These are phyloP conservation scores for Fragosphaeria purpurea DNA, from an alignment of 2,329 filamentous ascomycete species.

Conservation along the genomic window DNA sequence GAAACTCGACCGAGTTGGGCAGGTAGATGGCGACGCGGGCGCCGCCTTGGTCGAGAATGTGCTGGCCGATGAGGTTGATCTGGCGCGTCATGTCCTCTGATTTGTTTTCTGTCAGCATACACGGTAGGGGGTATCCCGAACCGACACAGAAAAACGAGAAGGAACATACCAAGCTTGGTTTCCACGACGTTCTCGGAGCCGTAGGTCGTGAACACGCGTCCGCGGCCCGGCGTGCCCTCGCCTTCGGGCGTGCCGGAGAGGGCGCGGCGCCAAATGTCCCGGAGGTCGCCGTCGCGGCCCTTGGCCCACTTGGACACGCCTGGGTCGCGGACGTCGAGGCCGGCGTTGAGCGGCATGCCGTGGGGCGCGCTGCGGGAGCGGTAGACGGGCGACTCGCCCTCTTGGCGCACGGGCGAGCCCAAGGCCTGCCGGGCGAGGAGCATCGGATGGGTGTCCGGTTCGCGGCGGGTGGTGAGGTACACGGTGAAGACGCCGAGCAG, in stretches of 20 bases:
- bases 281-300: constrained; percentile 78
- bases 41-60: constrained; percentile 60
- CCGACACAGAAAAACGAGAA: not conserved
- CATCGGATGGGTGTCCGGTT: constrained; percentile 87
- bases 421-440: constrained; percentile 77
- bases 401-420: constrained; percentile 67
- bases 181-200: constrained; percentile 67
- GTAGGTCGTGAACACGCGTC: constrained; percentile 67
- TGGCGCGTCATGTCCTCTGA: constrained; percentile 65
- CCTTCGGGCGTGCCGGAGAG: constrained; percentile 54
- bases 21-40: constrained; percentile 81
- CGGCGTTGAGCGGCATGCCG: constrained; percentile 67
- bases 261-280: constrained; percentile 79
- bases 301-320: constrained; percentile 72
- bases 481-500: constrained; percentile 61
- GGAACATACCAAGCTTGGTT: constrained; percentile 48
- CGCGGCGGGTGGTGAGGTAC: constrained; percentile 58
- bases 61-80: constrained; percentile 76
- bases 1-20: constrained; percentile 83
- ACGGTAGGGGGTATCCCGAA: too few species aligned
- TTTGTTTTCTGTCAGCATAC: not conserved
- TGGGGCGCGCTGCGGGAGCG: constrained; percentile 77
- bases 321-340: constrained; percentile 72
- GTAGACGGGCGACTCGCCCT: constrained; percentile 77
- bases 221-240: constrained; percentile 51